These are phyloP conservation scores for Prunus fruticosa DNA, from an alignment of 306 rosid genomes.

Conservation along the genomic window DNA sequence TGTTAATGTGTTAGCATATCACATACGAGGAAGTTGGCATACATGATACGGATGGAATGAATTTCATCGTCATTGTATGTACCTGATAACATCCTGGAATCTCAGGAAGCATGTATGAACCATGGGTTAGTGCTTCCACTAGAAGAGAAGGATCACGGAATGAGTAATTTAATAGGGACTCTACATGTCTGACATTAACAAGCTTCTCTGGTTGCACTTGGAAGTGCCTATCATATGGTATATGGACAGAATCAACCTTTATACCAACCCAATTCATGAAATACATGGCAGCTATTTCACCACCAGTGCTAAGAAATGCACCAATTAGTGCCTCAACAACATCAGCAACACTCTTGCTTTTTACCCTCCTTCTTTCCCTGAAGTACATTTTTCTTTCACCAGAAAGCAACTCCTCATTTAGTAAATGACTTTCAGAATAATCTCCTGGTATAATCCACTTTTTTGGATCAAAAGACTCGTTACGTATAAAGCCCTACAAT, in stretches of 20 bases:
- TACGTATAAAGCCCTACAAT: constrained; percentile 74
- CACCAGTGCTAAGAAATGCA: constrained; percentile 70
- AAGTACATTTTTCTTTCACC: constrained; percentile 31
- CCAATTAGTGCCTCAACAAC: constrained; percentile 94
- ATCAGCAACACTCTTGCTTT: constrained; percentile 63
- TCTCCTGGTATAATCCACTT: constrained; percentile 69
- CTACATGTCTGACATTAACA: constrained; percentile 45
- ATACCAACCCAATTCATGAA: constrained; percentile 80
- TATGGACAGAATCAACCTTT: constrained; percentile 43
- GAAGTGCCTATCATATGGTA: constrained; percentile 42
- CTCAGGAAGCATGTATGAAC: constrained; percentile 86
- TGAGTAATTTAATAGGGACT: constrained; percentile 53
- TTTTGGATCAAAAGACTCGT: constrained; percentile 59
- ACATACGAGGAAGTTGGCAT: too few species aligned
- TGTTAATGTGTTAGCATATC: not conserved
- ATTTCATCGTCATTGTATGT: not conserved
- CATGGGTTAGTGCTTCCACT: constrained; percentile 88
- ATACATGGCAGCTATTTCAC: constrained; percentile 59
- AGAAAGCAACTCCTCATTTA: constrained; percentile 36
- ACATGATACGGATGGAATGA: not conserved
- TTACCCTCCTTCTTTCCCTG: constrained; percentile 44
- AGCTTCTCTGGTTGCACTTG: constrained; percentile 34
- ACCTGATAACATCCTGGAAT: constrained; percentile 92
- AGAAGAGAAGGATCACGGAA: constrained; percentile 58
- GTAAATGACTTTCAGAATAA: constrained; percentile 15